A percentile compares a stretch with the other conserved stretches of the same genome.
Conservation (phyloP, 495 filamentous ascomycete species). For the Penicillium nucicola region DNA sequence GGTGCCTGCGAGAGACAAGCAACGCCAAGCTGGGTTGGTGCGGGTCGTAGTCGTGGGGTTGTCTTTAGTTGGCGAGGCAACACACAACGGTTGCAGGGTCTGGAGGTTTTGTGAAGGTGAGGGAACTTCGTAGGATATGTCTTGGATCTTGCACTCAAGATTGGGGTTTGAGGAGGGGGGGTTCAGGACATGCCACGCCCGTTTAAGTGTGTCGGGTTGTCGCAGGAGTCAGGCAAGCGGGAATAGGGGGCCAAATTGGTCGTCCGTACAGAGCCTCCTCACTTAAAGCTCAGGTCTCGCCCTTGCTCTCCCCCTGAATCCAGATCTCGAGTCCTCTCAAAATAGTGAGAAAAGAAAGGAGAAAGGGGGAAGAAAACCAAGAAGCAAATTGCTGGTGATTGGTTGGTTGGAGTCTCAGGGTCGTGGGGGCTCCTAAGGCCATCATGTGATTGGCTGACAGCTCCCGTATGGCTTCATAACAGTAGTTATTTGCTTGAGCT, state of each 20-base stretch:
- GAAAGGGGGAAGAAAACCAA: constrained; percentile 9
- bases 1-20: constrained; percentile 19
- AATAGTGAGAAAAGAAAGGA: neutral
- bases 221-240: constrained; percentile 3
- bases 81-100: neutral
- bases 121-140: neutral
- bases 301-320: too few species aligned
- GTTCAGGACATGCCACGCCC: constrained; percentile 2
- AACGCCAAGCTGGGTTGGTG: constrained; percentile 26
- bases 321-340: too few species aligned
- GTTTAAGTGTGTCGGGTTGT: neutral
- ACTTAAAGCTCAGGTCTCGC: too few species aligned
- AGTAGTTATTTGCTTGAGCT: neutral
- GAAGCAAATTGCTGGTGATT: constrained; percentile 9
- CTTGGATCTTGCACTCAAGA: neutral
- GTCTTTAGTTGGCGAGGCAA: constrained; percentile 28
- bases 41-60: constrained; percentile 13
- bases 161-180: neutral
- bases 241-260: neutral
- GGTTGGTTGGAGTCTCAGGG: neutral
- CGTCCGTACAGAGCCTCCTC: too few species aligned
- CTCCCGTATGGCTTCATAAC: neutral
- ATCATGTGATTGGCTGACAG: constrained; percentile 1
- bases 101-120: neutral
- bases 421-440: neutral